These are phyloP conservation scores for Rosa lucieae DNA, from an alignment of 306 rosid species.

Conservation along the genomic window DNA sequence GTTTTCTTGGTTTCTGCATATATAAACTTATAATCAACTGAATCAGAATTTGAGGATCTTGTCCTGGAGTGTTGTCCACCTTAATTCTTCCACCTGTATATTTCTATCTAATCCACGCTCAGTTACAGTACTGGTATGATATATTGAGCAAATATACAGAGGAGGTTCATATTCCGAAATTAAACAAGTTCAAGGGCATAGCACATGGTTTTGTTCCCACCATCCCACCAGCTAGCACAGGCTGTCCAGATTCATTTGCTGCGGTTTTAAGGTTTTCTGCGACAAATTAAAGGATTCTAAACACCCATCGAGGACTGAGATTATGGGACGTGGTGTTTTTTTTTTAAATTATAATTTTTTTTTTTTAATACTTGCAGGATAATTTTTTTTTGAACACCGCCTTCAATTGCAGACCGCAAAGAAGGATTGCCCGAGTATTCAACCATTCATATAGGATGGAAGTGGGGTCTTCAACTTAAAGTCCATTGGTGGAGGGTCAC, in stretches of 20 bases:
- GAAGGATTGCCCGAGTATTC: background rate
- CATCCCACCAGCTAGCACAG: background rate
- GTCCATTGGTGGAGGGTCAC: background rate
- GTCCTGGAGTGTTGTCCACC: background rate
- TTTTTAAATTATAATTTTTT: too few relatives aligned
- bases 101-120: background rate
- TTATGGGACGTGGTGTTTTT: background rate
- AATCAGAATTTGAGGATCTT: slow-evolving; percentile 18
- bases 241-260: slow-evolving; percentile 1
- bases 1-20: background rate
- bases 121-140: background rate
- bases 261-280: slow-evolving; percentile 7
- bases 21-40: background rate
- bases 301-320: background rate
- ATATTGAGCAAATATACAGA: background rate
- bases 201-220: slow-evolving; percentile 20
- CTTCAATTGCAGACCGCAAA: too few relatives aligned
- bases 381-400: too few relatives aligned
- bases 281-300: background rate
- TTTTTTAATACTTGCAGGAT: too few relatives aligned
- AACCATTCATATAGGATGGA: background rate
- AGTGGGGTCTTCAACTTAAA: background rate
- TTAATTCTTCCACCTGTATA: background rate
- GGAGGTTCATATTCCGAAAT: background rate
- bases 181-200: background rate